Evolutionary conservation across 129 eudicot species (phyloP).

Genomic region (Flaveria linearis): DNA sequence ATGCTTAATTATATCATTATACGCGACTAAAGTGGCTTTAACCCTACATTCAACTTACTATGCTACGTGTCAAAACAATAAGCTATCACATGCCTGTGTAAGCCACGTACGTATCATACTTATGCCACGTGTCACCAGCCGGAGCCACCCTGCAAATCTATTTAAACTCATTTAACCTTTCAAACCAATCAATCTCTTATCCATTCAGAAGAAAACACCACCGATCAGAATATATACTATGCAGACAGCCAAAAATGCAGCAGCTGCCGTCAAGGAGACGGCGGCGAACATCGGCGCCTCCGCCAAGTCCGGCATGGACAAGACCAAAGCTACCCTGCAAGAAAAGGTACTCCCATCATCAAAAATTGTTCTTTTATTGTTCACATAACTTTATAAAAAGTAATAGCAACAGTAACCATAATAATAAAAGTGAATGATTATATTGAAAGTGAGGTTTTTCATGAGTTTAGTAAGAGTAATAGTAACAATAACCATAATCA

Average conservation of each 20-base stretch:
- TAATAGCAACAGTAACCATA: too few relatives aligned
- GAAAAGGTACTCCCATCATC: constrained; percentile 50
- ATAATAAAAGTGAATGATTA: too few relatives aligned
- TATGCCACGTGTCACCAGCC: constrained; percentile 25
- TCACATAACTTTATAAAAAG: too few relatives aligned
- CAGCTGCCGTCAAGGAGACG: constrained; percentile 55
- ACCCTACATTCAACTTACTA: too few relatives aligned
- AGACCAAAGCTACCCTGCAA: constrained; percentile 67
- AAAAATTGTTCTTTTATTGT: too few relatives aligned
- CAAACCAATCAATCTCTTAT: constrained; percentile 8
- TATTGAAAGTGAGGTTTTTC: too few relatives aligned
- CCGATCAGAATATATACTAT: neutral
- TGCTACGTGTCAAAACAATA: constrained; percentile 3
- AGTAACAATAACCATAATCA: too few relatives aligned
- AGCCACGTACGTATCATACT: constrained; percentile 34
- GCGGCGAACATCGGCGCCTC: constrained; percentile 64
- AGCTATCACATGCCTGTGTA: neutral
- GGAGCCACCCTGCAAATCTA: constrained; percentile 13
- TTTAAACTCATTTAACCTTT: constrained; percentile 12
- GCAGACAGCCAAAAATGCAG: constrained; percentile 51
- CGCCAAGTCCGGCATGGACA: constrained; percentile 66
- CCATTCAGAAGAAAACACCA: neutral
- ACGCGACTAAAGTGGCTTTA: too few relatives aligned
- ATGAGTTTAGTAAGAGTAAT: too few relatives aligned
- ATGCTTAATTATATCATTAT: too few relatives aligned